A percentile compares a stretch with the other conserved stretches of the same genome.
These are phyloP conservation scores for Magnusiomyces suaveolens DNA, from an alignment of 1,139 yeast species.

Conservation along the genomic window DNA sequence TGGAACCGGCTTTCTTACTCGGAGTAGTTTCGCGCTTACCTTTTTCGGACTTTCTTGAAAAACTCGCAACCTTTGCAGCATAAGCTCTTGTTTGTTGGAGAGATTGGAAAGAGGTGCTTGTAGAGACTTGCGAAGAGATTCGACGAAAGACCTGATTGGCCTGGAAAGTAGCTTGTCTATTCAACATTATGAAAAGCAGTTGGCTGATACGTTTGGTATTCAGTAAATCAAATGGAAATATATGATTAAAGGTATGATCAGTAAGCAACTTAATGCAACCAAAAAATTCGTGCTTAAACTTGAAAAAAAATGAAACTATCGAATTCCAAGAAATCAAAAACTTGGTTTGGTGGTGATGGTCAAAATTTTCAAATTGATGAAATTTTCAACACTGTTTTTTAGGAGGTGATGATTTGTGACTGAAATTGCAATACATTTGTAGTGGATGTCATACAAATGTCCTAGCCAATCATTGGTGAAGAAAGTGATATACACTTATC, in stretches of 20 bases:
- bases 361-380: not conserved
- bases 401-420: not conserved
- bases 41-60: not conserved
- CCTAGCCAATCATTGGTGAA: too few relatives aligned
- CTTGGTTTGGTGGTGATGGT: not conserved
- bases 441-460: too few relatives aligned
- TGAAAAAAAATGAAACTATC: too few relatives aligned
- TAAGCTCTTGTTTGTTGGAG: not conserved
- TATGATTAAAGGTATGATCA: too few relatives aligned
- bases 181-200: not conserved
- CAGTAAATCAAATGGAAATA: not conserved
- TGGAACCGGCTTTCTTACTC: slow-evolving; percentile 4
- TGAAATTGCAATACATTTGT: not conserved
- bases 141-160: not conserved
- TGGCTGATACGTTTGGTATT: not conserved
- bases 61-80: not conserved
- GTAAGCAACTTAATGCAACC: too few relatives aligned
- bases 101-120: not conserved
- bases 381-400: not conserved
- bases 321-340: too few relatives aligned
- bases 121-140: not conserved
- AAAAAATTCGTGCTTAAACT: too few relatives aligned
- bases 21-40: slow-evolving; percentile 1
- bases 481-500: too few relatives aligned
- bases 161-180: not conserved